A percentile compares a stretch with the other conserved stretches of the same genome.
These are phyloP conservation scores for Conidiobolus incongruus DNA, from an alignment of 371 early-diverging fungal genomes.

Conservation along the genomic window DNA sequence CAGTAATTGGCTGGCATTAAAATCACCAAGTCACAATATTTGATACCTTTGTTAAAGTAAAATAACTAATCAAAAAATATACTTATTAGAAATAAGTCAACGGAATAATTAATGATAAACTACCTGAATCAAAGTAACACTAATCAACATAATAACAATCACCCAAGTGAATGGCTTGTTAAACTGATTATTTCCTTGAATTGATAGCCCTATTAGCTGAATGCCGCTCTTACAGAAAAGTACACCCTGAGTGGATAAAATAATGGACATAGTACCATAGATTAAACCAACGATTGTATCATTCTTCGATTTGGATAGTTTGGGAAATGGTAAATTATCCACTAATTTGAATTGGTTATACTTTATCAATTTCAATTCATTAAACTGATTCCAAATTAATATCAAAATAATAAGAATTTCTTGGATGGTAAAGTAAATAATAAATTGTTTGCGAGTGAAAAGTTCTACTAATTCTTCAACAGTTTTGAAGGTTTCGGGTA, in stretches of 20 bases:
- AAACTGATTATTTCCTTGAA: slow-evolving; percentile 37
- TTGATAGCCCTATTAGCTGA: slow-evolving; percentile 36
- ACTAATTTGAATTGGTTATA: too few relatives aligned
- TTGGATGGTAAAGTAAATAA: slow-evolving; percentile 36
- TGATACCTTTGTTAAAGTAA: slow-evolving; percentile 52
- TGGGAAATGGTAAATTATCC: slow-evolving; percentile 7
- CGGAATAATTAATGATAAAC: too few relatives aligned
- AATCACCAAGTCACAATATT: slow-evolving; percentile 50
- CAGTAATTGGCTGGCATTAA: slow-evolving; percentile 54
- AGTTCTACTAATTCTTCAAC: slow-evolving; percentile 43
- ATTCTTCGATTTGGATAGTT: slow-evolving; percentile 4
- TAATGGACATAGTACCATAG: slow-evolving; percentile 44
- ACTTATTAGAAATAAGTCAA: too few relatives aligned
- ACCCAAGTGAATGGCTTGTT: slow-evolving; percentile 44
- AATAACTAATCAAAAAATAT: too few relatives aligned
- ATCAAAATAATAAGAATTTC: slow-evolving; percentile 23
- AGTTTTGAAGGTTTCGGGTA: slow-evolving; percentile 46
- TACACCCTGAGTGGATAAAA: slow-evolving; percentile 49
- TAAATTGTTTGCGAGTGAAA: slow-evolving; percentile 44
- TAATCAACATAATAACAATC: slow-evolving; percentile 29
- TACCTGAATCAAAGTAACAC: slow-evolving; percentile 36
- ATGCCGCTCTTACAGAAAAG: slow-evolving; percentile 63
- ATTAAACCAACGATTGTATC: slow-evolving; percentile 20
- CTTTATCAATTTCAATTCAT: slow-evolving; percentile 18
- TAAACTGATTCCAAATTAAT: slow-evolving; percentile 21